These are phyloP conservation scores for Lithospermum erythrorhizon DNA, from an alignment of 257 asterid genomes.

Conservation along the genomic window DNA sequence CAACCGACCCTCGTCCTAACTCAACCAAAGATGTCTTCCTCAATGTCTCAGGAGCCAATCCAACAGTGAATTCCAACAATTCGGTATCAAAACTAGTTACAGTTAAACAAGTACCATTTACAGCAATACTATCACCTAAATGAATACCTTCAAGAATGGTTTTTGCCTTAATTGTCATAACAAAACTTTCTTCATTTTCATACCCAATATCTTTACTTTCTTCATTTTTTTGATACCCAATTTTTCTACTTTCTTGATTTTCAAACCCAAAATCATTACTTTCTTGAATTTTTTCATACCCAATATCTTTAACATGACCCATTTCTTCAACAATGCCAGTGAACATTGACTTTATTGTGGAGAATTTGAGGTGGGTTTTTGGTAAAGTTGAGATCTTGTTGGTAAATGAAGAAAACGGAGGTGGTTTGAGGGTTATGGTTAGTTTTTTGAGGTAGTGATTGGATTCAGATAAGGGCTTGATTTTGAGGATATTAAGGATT, in stretches of 20 bases:
- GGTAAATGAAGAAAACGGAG: background rate
- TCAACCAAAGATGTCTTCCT: slow-evolving; percentile 59
- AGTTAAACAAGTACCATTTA: slow-evolving; percentile 79
- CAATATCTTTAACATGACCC: slow-evolving; percentile 56
- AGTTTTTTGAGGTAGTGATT: too few species aligned
- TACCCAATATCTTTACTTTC: slow-evolving; percentile 50
- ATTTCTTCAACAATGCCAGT: slow-evolving; percentile 87
- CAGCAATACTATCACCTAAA: slow-evolving; percentile 85
- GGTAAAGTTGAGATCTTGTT: background rate
- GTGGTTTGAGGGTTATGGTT: background rate
- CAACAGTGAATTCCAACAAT: slow-evolving; percentile 47
- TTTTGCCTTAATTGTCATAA: slow-evolving; percentile 53
- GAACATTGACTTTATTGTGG: slow-evolving; percentile 49
- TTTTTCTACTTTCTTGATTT: slow-evolving; percentile 33
- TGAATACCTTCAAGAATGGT: slow-evolving; percentile 55
- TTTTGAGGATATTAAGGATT: too few species aligned
- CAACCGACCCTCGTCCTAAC: slow-evolving; percentile 43
- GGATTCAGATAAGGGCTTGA: too few species aligned
- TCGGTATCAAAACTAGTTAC: slow-evolving; percentile 47
- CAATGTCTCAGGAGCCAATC: slow-evolving; percentile 74
- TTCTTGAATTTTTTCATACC: slow-evolving; percentile 35
- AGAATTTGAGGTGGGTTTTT: slow-evolving; percentile 1
- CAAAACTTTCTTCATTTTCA: slow-evolving; percentile 41
- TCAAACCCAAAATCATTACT: slow-evolving; percentile 66
- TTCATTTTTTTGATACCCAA: too few species aligned